Base-by-base conservation (phyloP, 345 rosid species). In the Draba incana region DNA sequence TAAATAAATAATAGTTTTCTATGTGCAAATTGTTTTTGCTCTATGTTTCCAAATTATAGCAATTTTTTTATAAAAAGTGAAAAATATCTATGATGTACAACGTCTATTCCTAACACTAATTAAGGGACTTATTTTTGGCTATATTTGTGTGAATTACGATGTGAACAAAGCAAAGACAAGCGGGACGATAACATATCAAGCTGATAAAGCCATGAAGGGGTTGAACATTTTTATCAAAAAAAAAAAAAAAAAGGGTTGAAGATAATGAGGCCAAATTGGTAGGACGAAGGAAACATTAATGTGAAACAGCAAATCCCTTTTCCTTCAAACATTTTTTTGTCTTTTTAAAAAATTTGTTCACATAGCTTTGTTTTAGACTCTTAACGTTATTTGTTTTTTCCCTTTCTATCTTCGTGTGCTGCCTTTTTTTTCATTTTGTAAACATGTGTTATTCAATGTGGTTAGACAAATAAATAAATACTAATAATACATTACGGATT, bases 331-430 rank as follows among this genome's bases (percentile, higher is more conserved):
- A 28, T 35, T 69, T 69, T 60, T 66, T 50, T 69, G 14, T 16
- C 16, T 39, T 37, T 10, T 3, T 35, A 54, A 51, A 14, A 1
- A 3, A 4, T 5, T 46, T 12, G 56, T 71, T 30, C 71, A 64
- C 76, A 57, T 57, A 20, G 30, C 63, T 71, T 71, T 71, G 55
- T 71, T 43, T 15, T n/a, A 31, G 4, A 33, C 75, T 15, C 27
- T 20, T 50, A 24, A 52, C 68, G 45, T 42, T 51, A 44, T 43
- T 43, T 53, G 3, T 45, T 45, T 51, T 51, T 52, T 14, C 20
- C 20, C 42, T 62, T 53, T 71, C 69, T 13, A 55, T 47, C 28
- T 55, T 38, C 47, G 64, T 57, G 76, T 55, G 42, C 70, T 71
- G 58, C 43, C 51, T n/a, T 11, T 20, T 20, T 43, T 45, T 23